Conservation (phyloP, 106 monocot genomes). For the Dendrobium catenatum region DNA sequence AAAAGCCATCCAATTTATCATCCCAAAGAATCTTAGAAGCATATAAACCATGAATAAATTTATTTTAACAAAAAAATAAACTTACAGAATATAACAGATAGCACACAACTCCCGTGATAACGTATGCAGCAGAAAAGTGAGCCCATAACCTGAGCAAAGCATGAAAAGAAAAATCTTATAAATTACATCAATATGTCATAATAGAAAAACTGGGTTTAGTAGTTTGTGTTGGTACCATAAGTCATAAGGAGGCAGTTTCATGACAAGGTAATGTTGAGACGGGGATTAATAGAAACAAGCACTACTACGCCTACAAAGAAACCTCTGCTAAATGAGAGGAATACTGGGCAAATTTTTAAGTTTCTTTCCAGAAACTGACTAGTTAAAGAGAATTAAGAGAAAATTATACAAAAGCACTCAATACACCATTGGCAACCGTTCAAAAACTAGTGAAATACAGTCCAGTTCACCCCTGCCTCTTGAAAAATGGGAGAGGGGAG, state of each 20-base stretch:
- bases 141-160: constrained; percentile 80
- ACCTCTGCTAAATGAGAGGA: background rate
- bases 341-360: background rate
- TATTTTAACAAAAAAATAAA: constrained; percentile 1
- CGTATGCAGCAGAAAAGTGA: constrained; percentile 93
- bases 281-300: background rate
- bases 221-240: background rate
- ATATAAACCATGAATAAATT: background rate
- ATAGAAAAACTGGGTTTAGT: background rate
- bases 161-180: background rate
- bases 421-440: background rate
- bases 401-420: background rate
- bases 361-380: background rate
- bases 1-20: background rate
- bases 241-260: background rate
- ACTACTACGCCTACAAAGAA: background rate
- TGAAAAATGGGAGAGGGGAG: background rate
- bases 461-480: background rate
- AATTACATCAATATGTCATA: constrained; percentile 3
- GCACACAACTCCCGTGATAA: constrained; percentile 75
- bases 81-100: constrained; percentile 90
- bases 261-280: background rate
- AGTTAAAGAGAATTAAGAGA: background rate
- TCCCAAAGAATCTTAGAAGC: background rate
- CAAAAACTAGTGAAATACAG: background rate